A percentile compares a stretch with the other conserved stretches of the same genome.
Conservation (phyloP, 495 filamentous ascomycete genomes). For the Bathelium albidoporum region DNA sequence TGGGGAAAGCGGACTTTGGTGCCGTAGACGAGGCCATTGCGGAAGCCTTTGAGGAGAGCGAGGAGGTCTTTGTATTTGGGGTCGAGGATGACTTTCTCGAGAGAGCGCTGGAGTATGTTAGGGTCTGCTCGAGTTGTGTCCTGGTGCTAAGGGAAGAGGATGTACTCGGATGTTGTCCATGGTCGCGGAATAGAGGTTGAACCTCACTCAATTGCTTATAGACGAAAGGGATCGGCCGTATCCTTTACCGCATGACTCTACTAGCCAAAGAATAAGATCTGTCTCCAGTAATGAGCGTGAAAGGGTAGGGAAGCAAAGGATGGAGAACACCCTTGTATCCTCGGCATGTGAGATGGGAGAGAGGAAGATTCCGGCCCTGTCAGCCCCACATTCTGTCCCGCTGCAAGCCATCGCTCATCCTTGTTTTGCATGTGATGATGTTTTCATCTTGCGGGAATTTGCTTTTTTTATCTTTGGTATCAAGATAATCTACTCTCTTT, state of each 20-base stretch:
- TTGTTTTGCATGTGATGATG: neutral
- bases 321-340: too few species aligned
- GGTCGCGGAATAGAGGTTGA: neutral
- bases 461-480: neutral
- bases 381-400: neutral
- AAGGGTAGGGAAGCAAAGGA: neutral
- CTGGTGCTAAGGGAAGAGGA: neutral
- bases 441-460: neutral
- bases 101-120: neutral
- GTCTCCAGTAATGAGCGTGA: neutral
- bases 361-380: neutral
- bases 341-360: neutral
- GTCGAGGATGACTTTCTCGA: slow-evolving; percentile 54
- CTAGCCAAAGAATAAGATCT: neutral
- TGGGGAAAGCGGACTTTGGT: slow-evolving; percentile 79
- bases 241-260: neutral
- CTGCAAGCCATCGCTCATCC: neutral
- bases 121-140: neutral
- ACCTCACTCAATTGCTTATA: neutral
- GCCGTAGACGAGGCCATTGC: slow-evolving; percentile 95
- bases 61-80: slow-evolving; percentile 74
- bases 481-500: too few species aligned
- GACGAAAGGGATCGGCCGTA: neutral
- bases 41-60: slow-evolving; percentile 74
- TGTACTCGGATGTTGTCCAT: neutral